Conservation (phyloP, 257 asterid species). For the Penstemon eatonii region DNA sequence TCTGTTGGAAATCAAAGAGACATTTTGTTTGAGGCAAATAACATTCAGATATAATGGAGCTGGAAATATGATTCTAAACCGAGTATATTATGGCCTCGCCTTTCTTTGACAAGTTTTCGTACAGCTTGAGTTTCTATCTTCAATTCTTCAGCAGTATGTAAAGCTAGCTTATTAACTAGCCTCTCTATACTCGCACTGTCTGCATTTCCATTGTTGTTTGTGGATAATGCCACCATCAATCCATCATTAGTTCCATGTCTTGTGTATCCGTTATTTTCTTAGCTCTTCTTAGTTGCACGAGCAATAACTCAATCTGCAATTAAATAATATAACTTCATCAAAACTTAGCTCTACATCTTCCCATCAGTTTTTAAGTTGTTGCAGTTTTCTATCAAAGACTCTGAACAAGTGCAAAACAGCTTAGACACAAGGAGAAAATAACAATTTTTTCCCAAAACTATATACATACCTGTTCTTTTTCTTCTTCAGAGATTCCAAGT, state of each 20-base stretch:
- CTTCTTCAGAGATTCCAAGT: conserved; percentile 76
- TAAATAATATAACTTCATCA: neutral
- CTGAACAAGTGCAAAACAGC: no score
- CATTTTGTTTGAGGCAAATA: no score
- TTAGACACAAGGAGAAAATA: no score
- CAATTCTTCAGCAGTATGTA: conserved; percentile 63
- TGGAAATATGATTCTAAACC: no score
- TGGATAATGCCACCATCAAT: conserved; percentile 75
- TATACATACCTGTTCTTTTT: conserved; percentile 58
- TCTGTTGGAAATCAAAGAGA: no score
- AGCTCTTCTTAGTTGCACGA: conserved; percentile 59
- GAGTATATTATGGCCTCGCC: conserved; percentile 29
- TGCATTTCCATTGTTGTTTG: conserved; percentile 61
- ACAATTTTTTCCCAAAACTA: no score
- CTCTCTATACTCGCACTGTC: conserved; percentile 73
- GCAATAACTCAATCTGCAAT: conserved; percentile 62
- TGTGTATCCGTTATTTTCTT: conserved; percentile 64
- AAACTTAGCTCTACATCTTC: no score
- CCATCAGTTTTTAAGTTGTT: no score
- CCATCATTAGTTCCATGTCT: conserved; percentile 94
- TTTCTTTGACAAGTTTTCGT: conserved; percentile 49
- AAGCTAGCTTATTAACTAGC: conserved; percentile 67
- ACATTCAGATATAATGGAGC: no score
- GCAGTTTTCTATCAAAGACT: no score
- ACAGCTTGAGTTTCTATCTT: conserved; percentile 55